These are phyloP conservation scores for Selaginella tamariscina DNA, from an alignment of 75 land plant species.

Conservation along the genomic window DNA sequence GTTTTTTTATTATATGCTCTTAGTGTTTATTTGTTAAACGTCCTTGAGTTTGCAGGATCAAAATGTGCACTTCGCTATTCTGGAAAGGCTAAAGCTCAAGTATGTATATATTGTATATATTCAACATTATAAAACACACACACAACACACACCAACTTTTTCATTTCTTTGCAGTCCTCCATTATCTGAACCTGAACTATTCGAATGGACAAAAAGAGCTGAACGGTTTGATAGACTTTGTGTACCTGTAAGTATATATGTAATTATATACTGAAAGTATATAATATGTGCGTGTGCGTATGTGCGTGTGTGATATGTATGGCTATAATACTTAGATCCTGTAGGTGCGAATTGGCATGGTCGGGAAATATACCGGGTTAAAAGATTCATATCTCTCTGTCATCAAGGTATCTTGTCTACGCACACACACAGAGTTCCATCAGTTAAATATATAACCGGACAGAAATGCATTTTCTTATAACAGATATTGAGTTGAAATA, in stretches of 20 bases:
- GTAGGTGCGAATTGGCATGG: slow-evolving; percentile 94
- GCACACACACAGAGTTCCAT: no score
- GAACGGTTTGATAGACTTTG: slow-evolving; percentile 56
- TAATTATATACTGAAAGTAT: background rate
- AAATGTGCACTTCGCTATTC: slow-evolving; percentile 38
- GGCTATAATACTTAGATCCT: no score
- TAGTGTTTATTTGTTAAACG: no score
- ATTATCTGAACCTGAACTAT: slow-evolving; percentile 42
- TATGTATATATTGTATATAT: background rate
- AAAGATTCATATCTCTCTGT: slow-evolving; percentile 93
- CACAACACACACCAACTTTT: no score
- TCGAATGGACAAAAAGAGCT: slow-evolving; percentile 66
- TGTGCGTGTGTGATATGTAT: no score
- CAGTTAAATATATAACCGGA: no score
- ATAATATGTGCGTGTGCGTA: no score
- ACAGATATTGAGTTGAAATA: no score
- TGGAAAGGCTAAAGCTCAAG: slow-evolving; percentile 5
- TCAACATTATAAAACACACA: background rate
- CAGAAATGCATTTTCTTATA: no score
- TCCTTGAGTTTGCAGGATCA: slow-evolving; percentile 66
- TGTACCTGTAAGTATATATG: slow-evolving; percentile 36
- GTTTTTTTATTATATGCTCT: slow-evolving; percentile 23
- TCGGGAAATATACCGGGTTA: slow-evolving; percentile 89
- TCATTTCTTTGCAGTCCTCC: slow-evolving; percentile 31
- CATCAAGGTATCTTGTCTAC: slow-evolving; percentile 52